These are phyloP conservation scores for Talaromyces sp. DNA, from an alignment of 2,329 filamentous ascomycete genomes.

Conservation along the genomic window DNA sequence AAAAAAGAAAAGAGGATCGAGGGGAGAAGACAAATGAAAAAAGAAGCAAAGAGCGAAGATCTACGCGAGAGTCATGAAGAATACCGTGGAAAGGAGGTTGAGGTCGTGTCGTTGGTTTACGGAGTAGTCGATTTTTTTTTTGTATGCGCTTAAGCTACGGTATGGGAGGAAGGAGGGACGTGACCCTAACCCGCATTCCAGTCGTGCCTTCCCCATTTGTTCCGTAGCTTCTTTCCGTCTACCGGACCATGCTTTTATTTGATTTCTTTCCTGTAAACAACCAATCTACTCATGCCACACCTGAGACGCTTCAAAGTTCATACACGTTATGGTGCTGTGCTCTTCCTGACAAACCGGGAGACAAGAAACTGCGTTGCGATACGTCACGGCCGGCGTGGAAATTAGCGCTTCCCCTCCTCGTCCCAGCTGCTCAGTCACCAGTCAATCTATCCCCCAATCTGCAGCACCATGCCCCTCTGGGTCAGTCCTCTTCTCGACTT, in stretches of 20 bases:
- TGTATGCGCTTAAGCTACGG: not conserved
- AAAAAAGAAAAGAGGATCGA: not conserved
- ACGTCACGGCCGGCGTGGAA: constrained; percentile 8
- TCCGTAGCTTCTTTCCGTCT: not conserved
- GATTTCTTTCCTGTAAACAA: not conserved
- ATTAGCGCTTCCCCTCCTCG: constrained; percentile 8
- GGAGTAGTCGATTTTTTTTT: not conserved
- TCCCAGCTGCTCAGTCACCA: constrained; percentile 5
- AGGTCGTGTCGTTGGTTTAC: not conserved
- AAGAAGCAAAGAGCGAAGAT: constrained; percentile 6
- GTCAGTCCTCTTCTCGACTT: not conserved
- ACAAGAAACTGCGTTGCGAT: not conserved
- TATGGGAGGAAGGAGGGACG: not conserved
- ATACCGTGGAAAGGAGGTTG: not conserved
- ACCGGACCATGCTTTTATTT: not conserved
- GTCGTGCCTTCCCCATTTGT: not conserved
- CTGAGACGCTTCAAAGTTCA: no score
- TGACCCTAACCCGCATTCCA: constrained; percentile 5
- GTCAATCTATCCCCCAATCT: not conserved
- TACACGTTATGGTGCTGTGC: not conserved
- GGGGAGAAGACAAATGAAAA: not conserved
- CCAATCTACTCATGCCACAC: no score
- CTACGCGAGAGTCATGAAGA: not conserved
- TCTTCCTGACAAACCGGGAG: not conserved
- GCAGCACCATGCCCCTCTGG: not conserved